Evolutionary conservation across 176 grass and related monocot species (phyloP).

Genomic region (Zea mays): Zm-B73-REFERENCE-NAM-5.0 NC_050104.1:12220001-12220500

Average conservation of each 20-base stretch:
- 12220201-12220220: not conserved
- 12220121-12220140: not conserved
- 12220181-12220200: not conserved
- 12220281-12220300: not conserved
- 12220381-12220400: too few relatives aligned
- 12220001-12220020: slow-evolving; percentile 53
- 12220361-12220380: too few relatives aligned
- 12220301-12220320: too few relatives aligned
- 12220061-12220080: slow-evolving; percentile 53
- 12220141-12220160: not conserved
- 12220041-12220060: slow-evolving; percentile 49
- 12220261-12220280: slow-evolving; percentile 9
- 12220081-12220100: slow-evolving; percentile 63
- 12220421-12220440: too few relatives aligned
- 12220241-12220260: slow-evolving; percentile 27
- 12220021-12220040: slow-evolving; percentile 75
- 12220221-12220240: slow-evolving; percentile 16
- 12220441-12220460: too few relatives aligned
- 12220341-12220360: too few relatives aligned
- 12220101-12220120: not conserved
- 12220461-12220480: too few relatives aligned
- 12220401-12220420: too few relatives aligned
- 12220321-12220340: too few relatives aligned
- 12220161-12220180: not conserved
- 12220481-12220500: too few relatives aligned